A percentile compares a stretch with the other conserved stretches of the same genome.
phyloP scores from a whole-genome alignment of 2,329 filamentous ascomycete species.

The Colletotrichum melonis region DNA sequence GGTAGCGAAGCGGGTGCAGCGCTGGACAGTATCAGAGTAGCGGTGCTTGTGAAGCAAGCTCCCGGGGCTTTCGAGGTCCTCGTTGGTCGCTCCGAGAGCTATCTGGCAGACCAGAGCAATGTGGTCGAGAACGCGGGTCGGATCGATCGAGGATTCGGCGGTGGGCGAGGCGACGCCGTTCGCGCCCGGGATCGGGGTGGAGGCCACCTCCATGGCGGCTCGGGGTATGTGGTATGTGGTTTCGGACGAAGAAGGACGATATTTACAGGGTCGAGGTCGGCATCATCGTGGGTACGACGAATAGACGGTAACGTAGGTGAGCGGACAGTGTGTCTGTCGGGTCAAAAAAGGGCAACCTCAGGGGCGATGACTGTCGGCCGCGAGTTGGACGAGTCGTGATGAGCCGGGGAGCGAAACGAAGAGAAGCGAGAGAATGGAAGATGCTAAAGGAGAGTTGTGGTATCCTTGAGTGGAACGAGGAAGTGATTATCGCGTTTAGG shows the following conservation, averaged over 20 bases:
- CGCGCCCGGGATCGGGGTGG: slow-evolving; percentile 55
- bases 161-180: slow-evolving; percentile 58
- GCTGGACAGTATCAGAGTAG: slow-evolving; percentile 83
- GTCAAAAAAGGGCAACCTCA: slow-evolving; percentile 19
- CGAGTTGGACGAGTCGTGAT: slow-evolving; percentile 9
- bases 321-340: slow-evolving; percentile 24
- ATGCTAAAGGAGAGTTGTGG: slow-evolving; percentile 26
- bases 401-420: slow-evolving; percentile 9
- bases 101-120: slow-evolving; percentile 77
- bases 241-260: slow-evolving; percentile 35
- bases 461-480: background rate
- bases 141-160: slow-evolving; percentile 70
- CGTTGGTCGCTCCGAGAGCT: slow-evolving; percentile 78
- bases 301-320: background rate
- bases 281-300: slow-evolving; percentile 32
- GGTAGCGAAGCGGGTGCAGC: slow-evolving; percentile 89
- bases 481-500: slow-evolving; percentile 25
- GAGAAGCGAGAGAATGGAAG: slow-evolving; percentile 9
- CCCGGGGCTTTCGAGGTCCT: slow-evolving; percentile 83
- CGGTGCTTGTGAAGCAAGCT: slow-evolving; percentile 82
- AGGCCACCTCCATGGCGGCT: slow-evolving; percentile 64
- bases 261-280: slow-evolving; percentile 29
- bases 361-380: slow-evolving; percentile 20
- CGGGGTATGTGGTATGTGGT: slow-evolving; percentile 12
- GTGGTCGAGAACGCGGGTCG: slow-evolving; percentile 77